Base-by-base conservation (phyloP, 2,329 filamentous ascomycete genomes). In the Cladophialophora carrionii region DNA sequence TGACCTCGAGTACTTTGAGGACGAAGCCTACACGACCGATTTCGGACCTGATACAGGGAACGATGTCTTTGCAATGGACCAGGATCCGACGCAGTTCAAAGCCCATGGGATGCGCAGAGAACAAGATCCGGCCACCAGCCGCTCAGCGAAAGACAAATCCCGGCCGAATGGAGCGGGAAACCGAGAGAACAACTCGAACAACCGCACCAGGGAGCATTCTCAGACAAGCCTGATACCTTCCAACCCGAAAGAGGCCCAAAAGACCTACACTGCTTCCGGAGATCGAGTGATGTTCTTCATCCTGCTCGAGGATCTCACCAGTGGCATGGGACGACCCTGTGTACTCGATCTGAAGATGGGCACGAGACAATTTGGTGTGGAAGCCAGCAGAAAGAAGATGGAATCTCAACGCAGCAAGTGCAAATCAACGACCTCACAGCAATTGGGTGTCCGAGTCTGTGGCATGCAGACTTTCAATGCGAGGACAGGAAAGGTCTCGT, bases 291-390 rank as follows among this genome's bases (percentile, higher is more conserved):
- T 97, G 73, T 96, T 94, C 75, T 99, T 99, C 75, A 81, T 99
- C 14, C 83, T 99, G 0, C 81, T 99, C 9, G 95, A 99, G 77
- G 95, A 99, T 75, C 84, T 99, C 55, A 99, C 95, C 0, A 91
- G 94, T 1, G 94, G 94, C 37, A 98, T 99, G 95, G 93, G 92
- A 75, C 88, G 90, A 57, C 95, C 95, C 4, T 98, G 95, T 78
- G 96, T 99, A 65, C 90, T 99, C 77, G 95, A 99, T 75, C 82
- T 99, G 68, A 99, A 99, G 76, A 99, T 99, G 95, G 95, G 95
- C 22, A 99, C 95, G 7, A 88, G 95, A 1, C 95, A 99, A 75
- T 98, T 97, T 75, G 95, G 95, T 7, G 87, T 98, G 12, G 93
- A 98, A 71, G 95, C 95, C 1, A 88, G 85, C 60, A 88, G 92